phyloP scores from a whole-genome alignment of 805 yeast genomes.

The baker's yeast (Saccharomyces cerevisiae) region DNA sequence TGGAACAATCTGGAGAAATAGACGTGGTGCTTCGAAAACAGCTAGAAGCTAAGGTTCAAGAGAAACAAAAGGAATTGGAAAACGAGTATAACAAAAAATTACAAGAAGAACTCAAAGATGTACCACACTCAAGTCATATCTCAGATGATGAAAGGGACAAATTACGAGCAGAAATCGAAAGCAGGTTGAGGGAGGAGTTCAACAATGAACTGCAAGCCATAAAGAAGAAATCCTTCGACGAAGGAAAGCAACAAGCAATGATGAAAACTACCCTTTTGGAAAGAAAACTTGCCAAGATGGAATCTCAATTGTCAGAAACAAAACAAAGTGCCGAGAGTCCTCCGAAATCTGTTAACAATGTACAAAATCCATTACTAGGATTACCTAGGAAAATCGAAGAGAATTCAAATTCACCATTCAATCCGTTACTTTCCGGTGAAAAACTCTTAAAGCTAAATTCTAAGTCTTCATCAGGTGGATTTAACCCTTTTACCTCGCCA shows the following conservation, averaged over 20 bases:
- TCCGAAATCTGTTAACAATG: constrained; percentile 5
- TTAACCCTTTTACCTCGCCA: background rate
- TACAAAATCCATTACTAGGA: background rate
- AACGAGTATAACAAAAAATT: constrained; percentile 5
- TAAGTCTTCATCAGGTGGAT: background rate
- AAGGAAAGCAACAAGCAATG: constrained; percentile 16
- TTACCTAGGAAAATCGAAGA: background rate
- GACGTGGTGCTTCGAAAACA: background rate
- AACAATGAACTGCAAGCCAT: constrained; percentile 6
- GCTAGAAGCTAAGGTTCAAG: background rate
- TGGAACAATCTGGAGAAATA: background rate
- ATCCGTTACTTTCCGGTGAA: background rate
- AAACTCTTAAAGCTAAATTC: background rate
- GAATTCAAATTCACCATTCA: background rate
- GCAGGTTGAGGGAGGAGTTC: constrained; percentile 4
- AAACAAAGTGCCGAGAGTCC: constrained; percentile 13
- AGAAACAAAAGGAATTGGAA: constrained; percentile 1
- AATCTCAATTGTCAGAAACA: constrained; percentile 13
- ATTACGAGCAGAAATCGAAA: constrained; percentile 9
- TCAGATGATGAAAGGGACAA: background rate
- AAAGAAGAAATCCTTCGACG: constrained; percentile 16
- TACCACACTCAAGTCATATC: background rate
- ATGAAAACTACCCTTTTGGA: constrained; percentile 23
- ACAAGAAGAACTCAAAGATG: constrained; percentile 2
- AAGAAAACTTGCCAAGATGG: constrained; percentile 27